These are phyloP conservation scores for Cardamine occulta DNA, from an alignment of 345 rosid species.

Conservation along the genomic window DNA sequence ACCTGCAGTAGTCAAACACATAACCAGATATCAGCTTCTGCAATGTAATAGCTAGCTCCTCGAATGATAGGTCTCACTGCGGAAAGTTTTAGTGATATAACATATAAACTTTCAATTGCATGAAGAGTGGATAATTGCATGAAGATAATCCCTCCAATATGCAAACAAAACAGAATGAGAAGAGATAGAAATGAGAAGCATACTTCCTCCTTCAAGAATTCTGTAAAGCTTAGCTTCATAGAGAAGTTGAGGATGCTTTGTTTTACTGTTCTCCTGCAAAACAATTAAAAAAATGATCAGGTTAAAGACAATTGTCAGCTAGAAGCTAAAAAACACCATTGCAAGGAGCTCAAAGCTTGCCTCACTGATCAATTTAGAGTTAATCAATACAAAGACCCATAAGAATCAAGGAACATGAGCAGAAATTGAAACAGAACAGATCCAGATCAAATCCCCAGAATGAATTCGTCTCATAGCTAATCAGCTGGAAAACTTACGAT, in stretches of 20 bases:
- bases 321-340: conserved; percentile 1
- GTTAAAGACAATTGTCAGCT: conserved; percentile 13
- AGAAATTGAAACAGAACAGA: conserved; percentile 8
- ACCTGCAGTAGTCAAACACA: conserved; percentile 47
- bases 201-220: conserved; percentile 91
- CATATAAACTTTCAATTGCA: not conserved
- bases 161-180: not conserved
- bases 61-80: not conserved
- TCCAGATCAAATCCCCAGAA: conserved; percentile 13
- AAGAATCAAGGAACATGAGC: not conserved
- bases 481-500: conserved; percentile 62
- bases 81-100: no score
- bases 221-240: conserved; percentile 85
- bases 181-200: conserved; percentile 26
- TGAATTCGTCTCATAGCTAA: not conserved
- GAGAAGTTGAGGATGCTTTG: conserved; percentile 88
- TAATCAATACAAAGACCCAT: not conserved
- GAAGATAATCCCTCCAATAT: not conserved
- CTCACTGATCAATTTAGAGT: not conserved
- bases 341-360: conserved; percentile 2
- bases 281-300: not conserved
- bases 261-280: conserved; percentile 73
- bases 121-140: not conserved
- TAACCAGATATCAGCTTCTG: not conserved
- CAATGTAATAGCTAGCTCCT: not conserved